Base-by-base conservation (phyloP, 257 asterid genomes). In the Capsicum chinense region DNA sequence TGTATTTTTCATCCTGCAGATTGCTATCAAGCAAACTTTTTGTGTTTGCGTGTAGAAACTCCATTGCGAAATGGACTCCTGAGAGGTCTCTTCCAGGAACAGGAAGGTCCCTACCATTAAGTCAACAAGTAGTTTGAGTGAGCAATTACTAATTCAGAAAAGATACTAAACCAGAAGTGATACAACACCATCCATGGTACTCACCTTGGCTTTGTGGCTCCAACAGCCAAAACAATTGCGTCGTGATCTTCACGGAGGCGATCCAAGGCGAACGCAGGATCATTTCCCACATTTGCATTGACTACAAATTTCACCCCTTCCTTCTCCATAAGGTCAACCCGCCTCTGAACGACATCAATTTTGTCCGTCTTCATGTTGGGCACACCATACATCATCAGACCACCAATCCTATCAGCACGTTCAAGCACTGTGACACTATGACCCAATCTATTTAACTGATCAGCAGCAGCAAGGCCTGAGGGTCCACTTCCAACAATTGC, bases 361-460 rank as follows among this genome's bases (percentile, higher is more conserved):
- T 97, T 97, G 92, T 95, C 99, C 1, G 99, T 89, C 90, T 97
- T 97, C 99, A 95, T 97, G 89, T 95, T 97, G 5, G 99, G 99
- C 83, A 97, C 99, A 35, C 99, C 99, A 85, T 97, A 97, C 99
- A 97, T 95, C 99, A 97, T 95, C 82, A 97, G 97, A 70, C 99
- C 99, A 56, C 99, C 99, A 82, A 95, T 89, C 89, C 99, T 89
- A 90, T 97, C 99, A 26, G 99, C 92, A 79, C 99, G 99, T 87
- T 97, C 99, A 83, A 91, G 95, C 70, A 97, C 97, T 1, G 97
- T 94, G 83, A 95, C 99, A 9, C 90, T 84, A 90, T 97, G 99
- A 59, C 99, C 99, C 92, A 88, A 92, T 80, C 86, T 93, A 42
- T 97, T 97, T 73, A 97, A 88, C 92, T 97, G 99, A 87, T 97